Evolutionary conservation across 2,329 filamentous ascomycete species (phyloP), one percentile per base, ranked within the genome.

Genomic region (Paraphaeosphaeria sporulosa): DNA sequence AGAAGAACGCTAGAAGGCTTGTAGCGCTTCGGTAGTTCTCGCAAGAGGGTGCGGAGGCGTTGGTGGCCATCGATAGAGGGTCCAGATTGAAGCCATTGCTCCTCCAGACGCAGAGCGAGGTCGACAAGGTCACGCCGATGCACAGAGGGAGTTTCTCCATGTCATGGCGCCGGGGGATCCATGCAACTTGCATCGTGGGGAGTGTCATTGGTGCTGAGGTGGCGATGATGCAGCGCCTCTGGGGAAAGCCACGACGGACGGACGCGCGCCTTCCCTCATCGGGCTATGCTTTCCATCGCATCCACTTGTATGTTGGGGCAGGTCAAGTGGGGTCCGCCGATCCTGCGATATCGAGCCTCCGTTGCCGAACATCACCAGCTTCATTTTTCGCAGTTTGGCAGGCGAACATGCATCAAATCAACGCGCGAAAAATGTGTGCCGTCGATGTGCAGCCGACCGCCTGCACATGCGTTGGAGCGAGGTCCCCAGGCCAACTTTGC

Each of bases 311-410:
- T 36, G 53, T 48, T 42, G 54, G 44, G 44, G 52, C 52, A 40
- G 15, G 15, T 13, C 25, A 25, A n/a, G 58, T 60, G 58, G 58
- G 54, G 58, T 46, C 19, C 32, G 59, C 30, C 44, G 59, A 54
- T 55, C 55, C 12, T 23, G 34, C 54, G 47, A 27, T 50, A 23
- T 51, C 30, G 44, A 56, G 47, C 34, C 48, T 57, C 49, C 15
- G 48, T 23, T 10, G 44, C 52, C 25, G 21, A 46, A 36, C 44
- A 21, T 55, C 27, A 50, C 27, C 36, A 56, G 55, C 59, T 54
- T 57, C 59, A 57, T 55, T 55, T 61, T 53, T 48, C 43, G 32
- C 42, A 40, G n/a, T 61, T 61, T 61, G 59, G 59, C 55, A 61
- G 43, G 59, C 59, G 48, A 53, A 38, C 23, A 50, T 19, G 13